A percentile compares a stretch with the other conserved stretches of the same genome.
Conservation (phyloP, 768 basidiomycete species). For the Leucosporidium scottii region DNA sequence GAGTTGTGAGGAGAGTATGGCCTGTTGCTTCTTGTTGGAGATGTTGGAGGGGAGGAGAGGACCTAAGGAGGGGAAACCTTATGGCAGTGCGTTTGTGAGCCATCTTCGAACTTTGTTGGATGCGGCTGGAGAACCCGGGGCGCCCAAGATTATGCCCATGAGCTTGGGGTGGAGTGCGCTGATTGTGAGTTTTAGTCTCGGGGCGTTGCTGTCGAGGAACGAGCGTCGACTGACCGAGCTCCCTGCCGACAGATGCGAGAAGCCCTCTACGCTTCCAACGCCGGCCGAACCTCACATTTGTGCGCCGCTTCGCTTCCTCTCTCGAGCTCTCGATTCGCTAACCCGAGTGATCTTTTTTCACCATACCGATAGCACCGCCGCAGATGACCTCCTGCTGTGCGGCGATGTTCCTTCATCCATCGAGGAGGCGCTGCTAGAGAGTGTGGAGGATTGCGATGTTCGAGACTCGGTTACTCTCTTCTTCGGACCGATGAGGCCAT, state of each 20-base stretch:
- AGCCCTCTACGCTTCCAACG: conserved; percentile 23
- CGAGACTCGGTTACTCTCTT: conserved; percentile 31
- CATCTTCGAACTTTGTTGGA: conserved; percentile 28
- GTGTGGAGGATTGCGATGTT: conserved; percentile 32
- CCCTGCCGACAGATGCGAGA: conserved; percentile 19
- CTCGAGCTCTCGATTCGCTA: neutral
- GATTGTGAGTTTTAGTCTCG: conserved; percentile 1
- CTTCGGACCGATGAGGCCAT: conserved; percentile 25
- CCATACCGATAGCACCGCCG: conserved; percentile 9
- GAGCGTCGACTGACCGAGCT: neutral
- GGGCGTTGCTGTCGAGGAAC: no score
- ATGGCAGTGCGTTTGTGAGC: conserved; percentile 27
- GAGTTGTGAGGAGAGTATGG: conserved; percentile 23
- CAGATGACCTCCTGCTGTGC: conserved; percentile 27
- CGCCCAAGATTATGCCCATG: conserved; percentile 20
- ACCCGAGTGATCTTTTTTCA: no score
- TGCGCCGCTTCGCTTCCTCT: neutral
- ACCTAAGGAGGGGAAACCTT: conserved; percentile 24
- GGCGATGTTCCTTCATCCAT: conserved; percentile 23
- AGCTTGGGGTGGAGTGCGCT: conserved; percentile 26
- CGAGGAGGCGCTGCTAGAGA: conserved; percentile 24
- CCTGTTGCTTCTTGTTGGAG: conserved; percentile 29
- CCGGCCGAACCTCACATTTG: conserved; percentile 27
- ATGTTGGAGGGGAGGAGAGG: conserved; percentile 28
- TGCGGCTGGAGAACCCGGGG: conserved; percentile 3